Evolutionary conservation across 2,329 filamentous ascomycete species (phyloP).

Genomic region (Graphilbum fragrans): DNA sequence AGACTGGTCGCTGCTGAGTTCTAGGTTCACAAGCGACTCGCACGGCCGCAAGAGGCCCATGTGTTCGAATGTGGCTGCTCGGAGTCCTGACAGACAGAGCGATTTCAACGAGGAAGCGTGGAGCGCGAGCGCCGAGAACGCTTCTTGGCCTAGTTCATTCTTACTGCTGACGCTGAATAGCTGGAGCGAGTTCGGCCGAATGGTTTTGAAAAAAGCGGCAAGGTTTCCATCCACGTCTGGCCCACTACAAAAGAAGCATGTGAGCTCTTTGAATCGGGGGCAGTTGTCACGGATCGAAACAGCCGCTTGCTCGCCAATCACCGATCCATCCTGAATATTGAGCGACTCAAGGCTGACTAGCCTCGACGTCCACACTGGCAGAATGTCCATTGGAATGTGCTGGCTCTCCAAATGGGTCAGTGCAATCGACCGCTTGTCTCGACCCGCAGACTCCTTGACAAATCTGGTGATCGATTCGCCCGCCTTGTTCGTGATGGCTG

Average conservation of each 20-base stretch:
- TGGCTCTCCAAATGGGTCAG: constrained; percentile 47
- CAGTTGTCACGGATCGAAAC: constrained; percentile 44
- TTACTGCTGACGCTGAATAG: constrained; percentile 46
- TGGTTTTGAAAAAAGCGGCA: constrained; percentile 42
- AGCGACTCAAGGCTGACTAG: constrained; percentile 46
- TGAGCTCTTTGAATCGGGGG: constrained; percentile 47
- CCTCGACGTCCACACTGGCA: constrained; percentile 47
- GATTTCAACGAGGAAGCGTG: constrained; percentile 23
- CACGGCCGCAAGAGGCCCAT: constrained; percentile 21
- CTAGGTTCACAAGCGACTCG: constrained; percentile 19
- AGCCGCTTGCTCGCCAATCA: constrained; percentile 41
- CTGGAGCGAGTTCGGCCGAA: constrained; percentile 43
- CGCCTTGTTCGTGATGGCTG: constrained; percentile 32
- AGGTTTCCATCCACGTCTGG: constrained; percentile 43
- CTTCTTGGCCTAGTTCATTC: constrained; percentile 39
- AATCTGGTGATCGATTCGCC: constrained; percentile 43
- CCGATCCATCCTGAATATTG: constrained; percentile 47
- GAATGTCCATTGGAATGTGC: constrained; percentile 31
- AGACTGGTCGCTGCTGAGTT: constrained; percentile 17
- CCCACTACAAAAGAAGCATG: constrained; percentile 34
- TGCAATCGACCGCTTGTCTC: constrained; percentile 31
- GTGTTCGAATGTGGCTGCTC: constrained; percentile 14
- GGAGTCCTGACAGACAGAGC: constrained; percentile 19
- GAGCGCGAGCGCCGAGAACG: constrained; percentile 40
- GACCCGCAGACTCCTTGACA: constrained; percentile 24